Conservation (phyloP, 257 asterid species). For the Capsicum pubescens region DNA sequence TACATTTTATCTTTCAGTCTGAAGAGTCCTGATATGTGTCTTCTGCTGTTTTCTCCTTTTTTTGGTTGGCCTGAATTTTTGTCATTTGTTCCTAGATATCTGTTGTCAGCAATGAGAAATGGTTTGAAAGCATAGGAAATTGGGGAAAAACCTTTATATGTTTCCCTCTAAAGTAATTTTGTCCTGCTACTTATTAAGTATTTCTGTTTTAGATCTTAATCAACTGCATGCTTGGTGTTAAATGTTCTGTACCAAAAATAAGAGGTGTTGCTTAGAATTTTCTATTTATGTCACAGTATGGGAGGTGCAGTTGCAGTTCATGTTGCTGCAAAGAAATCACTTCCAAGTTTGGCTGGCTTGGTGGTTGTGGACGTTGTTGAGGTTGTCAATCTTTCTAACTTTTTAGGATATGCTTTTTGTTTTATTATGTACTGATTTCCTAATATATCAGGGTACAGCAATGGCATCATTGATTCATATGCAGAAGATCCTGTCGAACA, state of each 20-base stretch:
- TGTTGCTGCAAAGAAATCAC: slow-evolving; percentile 81
- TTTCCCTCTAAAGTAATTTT: not conserved
- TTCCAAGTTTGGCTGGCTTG: slow-evolving; percentile 81
- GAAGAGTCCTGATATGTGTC: slow-evolving; percentile 12
- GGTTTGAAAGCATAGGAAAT: slow-evolving; percentile 22
- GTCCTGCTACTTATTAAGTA: not conserved
- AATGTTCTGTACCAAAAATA: slow-evolving; percentile 5
- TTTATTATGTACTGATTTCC: slow-evolving; percentile 25
- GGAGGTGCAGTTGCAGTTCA: slow-evolving; percentile 95
- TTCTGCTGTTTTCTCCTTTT: not conserved
- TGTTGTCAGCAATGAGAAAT: not conserved
- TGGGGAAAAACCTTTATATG: not conserved
- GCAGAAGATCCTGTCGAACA: slow-evolving; percentile 88
- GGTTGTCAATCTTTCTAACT: slow-evolving; percentile 48
- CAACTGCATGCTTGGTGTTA: slow-evolving; percentile 15
- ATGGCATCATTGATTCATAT: slow-evolving; percentile 86
- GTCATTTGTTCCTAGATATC: slow-evolving; percentile 7
- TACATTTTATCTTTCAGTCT: slow-evolving; percentile 11
- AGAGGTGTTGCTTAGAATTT: slow-evolving; percentile 20
- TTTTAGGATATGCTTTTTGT: slow-evolving; percentile 13
- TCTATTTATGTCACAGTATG: slow-evolving; percentile 57
- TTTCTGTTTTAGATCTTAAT: not conserved
- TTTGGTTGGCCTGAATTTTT: not conserved
- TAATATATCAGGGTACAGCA: slow-evolving; percentile 86
- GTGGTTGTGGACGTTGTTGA: slow-evolving; percentile 98